phyloP scores from a whole-genome alignment of 2,329 filamentous ascomycete species.

The Cercospora nicotianae region DNA sequence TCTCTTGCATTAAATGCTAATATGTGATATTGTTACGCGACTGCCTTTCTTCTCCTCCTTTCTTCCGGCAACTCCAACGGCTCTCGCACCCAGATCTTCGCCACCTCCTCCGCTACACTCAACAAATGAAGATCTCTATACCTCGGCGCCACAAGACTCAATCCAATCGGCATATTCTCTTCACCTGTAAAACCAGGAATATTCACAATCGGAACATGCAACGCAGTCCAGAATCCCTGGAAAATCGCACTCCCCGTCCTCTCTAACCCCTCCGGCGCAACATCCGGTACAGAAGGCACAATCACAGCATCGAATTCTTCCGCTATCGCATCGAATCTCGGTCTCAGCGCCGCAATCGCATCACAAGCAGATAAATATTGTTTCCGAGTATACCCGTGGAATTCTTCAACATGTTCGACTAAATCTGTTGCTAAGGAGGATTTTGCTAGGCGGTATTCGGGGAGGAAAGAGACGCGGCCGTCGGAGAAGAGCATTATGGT shows the following conservation, averaged over 20 bases:
- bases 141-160: conserved; percentile 53
- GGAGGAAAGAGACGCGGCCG: conserved; percentile 54
- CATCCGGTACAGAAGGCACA: conserved; percentile 59
- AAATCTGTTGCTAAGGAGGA: conserved; percentile 51
- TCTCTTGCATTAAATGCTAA: background rate
- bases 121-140: conserved; percentile 49
- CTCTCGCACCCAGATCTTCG: conserved; percentile 36
- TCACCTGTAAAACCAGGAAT: conserved; percentile 62
- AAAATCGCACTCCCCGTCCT: conserved; percentile 57
- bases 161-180: conserved; percentile 59
- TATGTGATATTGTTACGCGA: background rate
- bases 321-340: conserved; percentile 56
- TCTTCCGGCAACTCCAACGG: conserved; percentile 8
- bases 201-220: conserved; percentile 65
- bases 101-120: conserved; percentile 45
- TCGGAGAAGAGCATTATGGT: conserved; percentile 53
- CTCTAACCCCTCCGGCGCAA: conserved; percentile 57
- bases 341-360: conserved; percentile 54
- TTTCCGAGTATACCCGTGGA: conserved; percentile 45
- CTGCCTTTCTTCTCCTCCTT: background rate
- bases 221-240: conserved; percentile 35
- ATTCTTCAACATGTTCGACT: conserved; percentile 55
- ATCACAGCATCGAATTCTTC: conserved; percentile 57
- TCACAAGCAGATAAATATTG: conserved; percentile 58
- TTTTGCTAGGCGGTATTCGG: conserved; percentile 54